Evolutionary conservation across 768 basidiomycete genomes (phyloP).

Genomic region (Rhodocollybia butyracea): DNA sequence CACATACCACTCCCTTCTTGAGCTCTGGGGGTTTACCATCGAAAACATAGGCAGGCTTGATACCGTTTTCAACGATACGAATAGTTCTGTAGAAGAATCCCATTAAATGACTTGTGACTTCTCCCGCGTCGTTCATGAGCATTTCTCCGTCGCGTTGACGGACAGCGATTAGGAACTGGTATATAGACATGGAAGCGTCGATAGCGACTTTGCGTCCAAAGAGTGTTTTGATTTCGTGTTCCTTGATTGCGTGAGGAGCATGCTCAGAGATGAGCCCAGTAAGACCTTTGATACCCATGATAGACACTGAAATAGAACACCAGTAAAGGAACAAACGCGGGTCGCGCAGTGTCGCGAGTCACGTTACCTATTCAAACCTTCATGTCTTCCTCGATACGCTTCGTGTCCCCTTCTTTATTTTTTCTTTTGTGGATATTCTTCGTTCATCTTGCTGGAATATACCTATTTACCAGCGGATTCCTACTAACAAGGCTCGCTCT

Average conservation of each 20-base stretch:
- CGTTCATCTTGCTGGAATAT: constrained; percentile 75
- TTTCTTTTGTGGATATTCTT: constrained; percentile 58
- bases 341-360: neutral
- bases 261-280: constrained; percentile 87
- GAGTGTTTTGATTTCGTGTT: constrained; percentile 94
- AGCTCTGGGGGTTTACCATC: constrained; percentile 98
- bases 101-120: constrained; percentile 98
- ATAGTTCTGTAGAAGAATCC: constrained; percentile 98
- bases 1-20: constrained; percentile 92
- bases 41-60: constrained; percentile 97
- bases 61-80: constrained; percentile 96
- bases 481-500: constrained; percentile 78
- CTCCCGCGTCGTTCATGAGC: constrained; percentile 95
- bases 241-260: constrained; percentile 84
- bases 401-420: constrained; percentile 23
- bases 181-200: constrained; percentile 96
- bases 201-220: constrained; percentile 99
- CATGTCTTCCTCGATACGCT: neutral
- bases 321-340: neutral
- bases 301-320: constrained; percentile 19
- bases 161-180: constrained; percentile 97
- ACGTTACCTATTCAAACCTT: neutral
- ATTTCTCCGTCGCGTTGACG: constrained; percentile 95
- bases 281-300: constrained; percentile 94
- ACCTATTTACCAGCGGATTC: constrained; percentile 90